These are phyloP conservation scores for Talaromyces sp. DNA, from an alignment of 2,329 filamentous ascomycete species.

Conservation along the genomic window DNA sequence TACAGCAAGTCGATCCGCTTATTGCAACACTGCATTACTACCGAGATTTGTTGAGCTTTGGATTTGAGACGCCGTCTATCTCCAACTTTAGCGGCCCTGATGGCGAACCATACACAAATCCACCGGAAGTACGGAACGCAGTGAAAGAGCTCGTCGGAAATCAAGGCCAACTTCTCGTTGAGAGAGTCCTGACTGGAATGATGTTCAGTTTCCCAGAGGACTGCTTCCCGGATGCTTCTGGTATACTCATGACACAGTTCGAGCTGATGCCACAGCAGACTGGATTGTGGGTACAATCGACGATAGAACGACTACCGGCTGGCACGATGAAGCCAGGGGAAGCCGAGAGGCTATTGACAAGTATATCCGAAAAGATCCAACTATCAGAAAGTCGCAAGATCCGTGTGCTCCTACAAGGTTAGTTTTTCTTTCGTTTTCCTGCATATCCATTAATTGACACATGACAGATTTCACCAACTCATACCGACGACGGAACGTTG, in stretches of 20 bases:
- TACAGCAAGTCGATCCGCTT: constrained; percentile 89
- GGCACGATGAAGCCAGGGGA: constrained; percentile 80
- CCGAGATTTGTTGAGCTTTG: constrained; percentile 86
- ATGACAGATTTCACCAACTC: constrained; percentile 82
- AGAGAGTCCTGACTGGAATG: constrained; percentile 92
- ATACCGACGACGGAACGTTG: constrained; percentile 89
- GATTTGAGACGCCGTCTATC: constrained; percentile 65
- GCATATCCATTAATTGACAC: background rate
- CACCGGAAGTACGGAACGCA: constrained; percentile 67
- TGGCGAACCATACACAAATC: constrained; percentile 59
- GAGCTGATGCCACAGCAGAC: constrained; percentile 80
- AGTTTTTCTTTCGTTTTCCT: constrained; percentile 10
- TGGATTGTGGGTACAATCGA: constrained; percentile 76
- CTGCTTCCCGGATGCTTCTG: constrained; percentile 91
- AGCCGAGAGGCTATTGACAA: constrained; percentile 73
- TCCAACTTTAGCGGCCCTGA: constrained; percentile 61
- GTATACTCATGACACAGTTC: constrained; percentile 85
- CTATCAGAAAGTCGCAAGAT: constrained; percentile 73
- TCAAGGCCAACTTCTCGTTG: constrained; percentile 76
- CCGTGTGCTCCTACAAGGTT: constrained; percentile 71
- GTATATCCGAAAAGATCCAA: constrained; percentile 74
- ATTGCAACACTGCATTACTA: constrained; percentile 91
- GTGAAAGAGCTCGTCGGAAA: constrained; percentile 69
- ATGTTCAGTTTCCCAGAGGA: constrained; percentile 98
- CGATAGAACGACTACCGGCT: constrained; percentile 76